phyloP scores from a whole-genome alignment of 306 rosid genomes.

The Aeschynomene evenia region DNA sequence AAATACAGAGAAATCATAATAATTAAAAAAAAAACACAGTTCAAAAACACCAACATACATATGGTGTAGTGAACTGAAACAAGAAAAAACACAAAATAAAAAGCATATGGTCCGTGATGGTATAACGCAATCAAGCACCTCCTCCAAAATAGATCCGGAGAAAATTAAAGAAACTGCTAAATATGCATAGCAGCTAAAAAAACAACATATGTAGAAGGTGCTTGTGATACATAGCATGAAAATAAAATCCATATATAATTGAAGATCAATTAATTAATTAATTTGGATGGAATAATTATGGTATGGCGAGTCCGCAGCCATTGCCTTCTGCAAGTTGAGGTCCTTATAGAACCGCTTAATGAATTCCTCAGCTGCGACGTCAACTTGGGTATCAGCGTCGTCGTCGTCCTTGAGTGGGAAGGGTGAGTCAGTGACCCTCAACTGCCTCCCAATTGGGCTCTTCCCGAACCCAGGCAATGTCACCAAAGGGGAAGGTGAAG shows the following conservation, averaged over 20 bases:
- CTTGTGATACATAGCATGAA: too few species aligned
- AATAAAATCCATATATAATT: too few species aligned
- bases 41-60: background rate
- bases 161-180: background rate
- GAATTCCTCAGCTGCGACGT: slow-evolving; percentile 76
- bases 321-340: slow-evolving; percentile 50
- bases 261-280: too few species aligned
- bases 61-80: slow-evolving; percentile 17
- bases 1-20: background rate
- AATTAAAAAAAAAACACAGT: background rate
- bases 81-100: background rate
- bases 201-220: background rate
- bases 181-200: slow-evolving; percentile 23
- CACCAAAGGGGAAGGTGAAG: slow-evolving; percentile 55
- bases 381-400: slow-evolving; percentile 58
- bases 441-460: slow-evolving; percentile 68
- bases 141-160: background rate
- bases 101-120: background rate
- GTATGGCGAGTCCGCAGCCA: slow-evolving; percentile 54
- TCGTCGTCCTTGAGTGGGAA: slow-evolving; percentile 67
- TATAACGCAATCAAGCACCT: background rate
- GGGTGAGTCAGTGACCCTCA: slow-evolving; percentile 87
- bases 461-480: slow-evolving; percentile 73
- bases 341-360: slow-evolving; percentile 67
- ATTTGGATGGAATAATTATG: too few species aligned